phyloP scores from a whole-genome alignment of 169 alveolate species.

The Cryptosporidium meleagridis region DNA sequence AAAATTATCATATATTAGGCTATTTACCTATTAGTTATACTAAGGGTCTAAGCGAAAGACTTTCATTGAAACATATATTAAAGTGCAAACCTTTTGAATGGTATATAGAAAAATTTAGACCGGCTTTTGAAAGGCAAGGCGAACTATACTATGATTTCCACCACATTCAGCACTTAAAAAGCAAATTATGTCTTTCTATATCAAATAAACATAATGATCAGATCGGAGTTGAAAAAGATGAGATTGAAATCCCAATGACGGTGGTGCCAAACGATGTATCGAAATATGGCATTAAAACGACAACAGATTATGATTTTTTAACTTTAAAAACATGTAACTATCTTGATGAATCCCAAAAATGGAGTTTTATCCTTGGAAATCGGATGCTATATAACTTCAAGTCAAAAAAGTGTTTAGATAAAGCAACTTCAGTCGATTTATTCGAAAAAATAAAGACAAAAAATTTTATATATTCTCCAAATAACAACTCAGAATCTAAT shows the following conservation, averaged over 20 bases:
- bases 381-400: conserved; percentile 36
- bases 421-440: not conserved
- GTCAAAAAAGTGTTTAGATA: conserved; percentile 48
- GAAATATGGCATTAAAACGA: conserved; percentile 14
- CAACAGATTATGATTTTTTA: conserved; percentile 27
- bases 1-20: conserved; percentile 44
- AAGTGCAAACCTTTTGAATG: conserved; percentile 76
- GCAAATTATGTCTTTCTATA: conserved; percentile 44
- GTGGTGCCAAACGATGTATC: conserved; percentile 64
- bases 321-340: conserved; percentile 19
- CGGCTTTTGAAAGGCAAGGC: conserved; percentile 75
- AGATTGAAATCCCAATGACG: conserved; percentile 45
- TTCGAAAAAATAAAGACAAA: not conserved
- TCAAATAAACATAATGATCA: not conserved
- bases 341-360: conserved; percentile 46
- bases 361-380: conserved; percentile 64
- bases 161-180: conserved; percentile 64
- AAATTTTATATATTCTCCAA: not conserved
- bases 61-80: conserved; percentile 66
- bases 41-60: conserved; percentile 53
- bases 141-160: conserved; percentile 28
- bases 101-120: conserved; percentile 76
- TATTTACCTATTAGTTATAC: not conserved
- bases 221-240: not conserved
- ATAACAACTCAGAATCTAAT: not conserved